phyloP scores from a whole-genome alignment of 306 rosid genomes.

The Cucurbita ficifolia region DNA sequence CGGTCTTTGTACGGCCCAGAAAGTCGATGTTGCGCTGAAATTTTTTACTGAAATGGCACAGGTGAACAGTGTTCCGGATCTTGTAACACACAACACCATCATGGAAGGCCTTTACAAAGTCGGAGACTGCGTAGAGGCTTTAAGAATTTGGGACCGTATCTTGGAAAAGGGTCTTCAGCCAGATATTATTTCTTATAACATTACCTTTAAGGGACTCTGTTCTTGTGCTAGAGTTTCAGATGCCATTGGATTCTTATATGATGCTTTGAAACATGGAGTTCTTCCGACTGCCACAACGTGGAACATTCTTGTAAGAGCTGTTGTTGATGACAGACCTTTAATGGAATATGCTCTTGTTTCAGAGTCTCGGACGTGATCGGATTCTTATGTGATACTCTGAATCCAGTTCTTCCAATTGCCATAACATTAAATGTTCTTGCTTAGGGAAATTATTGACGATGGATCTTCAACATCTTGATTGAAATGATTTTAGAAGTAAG shows the following conservation, averaged over 20 bases:
- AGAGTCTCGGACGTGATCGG: conserved; percentile 45
- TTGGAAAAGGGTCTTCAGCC: conserved; percentile 40
- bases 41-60: conserved; percentile 46
- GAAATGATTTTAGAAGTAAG: not conserved
- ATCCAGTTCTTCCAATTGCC: conserved; percentile 42
- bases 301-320: conserved; percentile 81
- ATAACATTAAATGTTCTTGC: conserved; percentile 71
- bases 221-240: conserved; percentile 51
- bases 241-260: conserved; percentile 39
- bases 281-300: conserved; percentile 70
- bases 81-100: conserved; percentile 73
- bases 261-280: conserved; percentile 57
- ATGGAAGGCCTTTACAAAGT: conserved; percentile 76
- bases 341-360: conserved; percentile 19
- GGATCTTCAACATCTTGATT: conserved; percentile 11
- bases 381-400: conserved; percentile 43
- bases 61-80: conserved; percentile 39
- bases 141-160: conserved; percentile 46
- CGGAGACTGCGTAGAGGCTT: conserved; percentile 49
- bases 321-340: conserved; percentile 21
- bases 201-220: conserved; percentile 71
- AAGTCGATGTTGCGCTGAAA: conserved; percentile 45
- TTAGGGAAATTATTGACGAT: conserved; percentile 33
- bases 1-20: conserved; percentile 65
- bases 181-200: conserved; percentile 77